Evolutionary conservation across 1,284 basidiomycete genomes (phyloP).

Genomic region (Marasmius sp.): DNA sequence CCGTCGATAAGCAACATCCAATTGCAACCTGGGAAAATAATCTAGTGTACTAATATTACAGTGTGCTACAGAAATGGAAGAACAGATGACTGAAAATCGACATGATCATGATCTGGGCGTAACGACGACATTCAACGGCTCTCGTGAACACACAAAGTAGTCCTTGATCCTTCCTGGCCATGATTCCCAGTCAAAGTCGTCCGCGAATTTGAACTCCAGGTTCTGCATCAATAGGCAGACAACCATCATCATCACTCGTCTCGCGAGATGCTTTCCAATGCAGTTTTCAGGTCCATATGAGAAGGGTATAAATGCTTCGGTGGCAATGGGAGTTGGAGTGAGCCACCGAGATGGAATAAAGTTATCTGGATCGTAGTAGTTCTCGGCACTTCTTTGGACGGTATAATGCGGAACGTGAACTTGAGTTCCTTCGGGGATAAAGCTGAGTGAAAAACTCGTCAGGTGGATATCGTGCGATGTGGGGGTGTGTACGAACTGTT

Average conservation of each 20-base stretch:
- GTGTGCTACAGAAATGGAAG: too few species aligned
- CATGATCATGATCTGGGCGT: background rate
- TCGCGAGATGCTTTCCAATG: constrained; percentile 12
- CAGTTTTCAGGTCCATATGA: constrained; percentile 13
- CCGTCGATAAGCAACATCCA: too few species aligned
- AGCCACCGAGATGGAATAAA: constrained; percentile 48
- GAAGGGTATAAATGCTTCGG: constrained; percentile 10
- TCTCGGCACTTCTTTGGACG: constrained; percentile 38
- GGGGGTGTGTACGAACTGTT: constrained; percentile 29
- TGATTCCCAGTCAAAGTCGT: constrained; percentile 14
- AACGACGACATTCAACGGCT: background rate
- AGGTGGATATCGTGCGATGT: constrained; percentile 1
- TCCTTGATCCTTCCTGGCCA: constrained; percentile 1
- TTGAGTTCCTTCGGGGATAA: constrained; percentile 48
- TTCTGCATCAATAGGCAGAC: constrained; percentile 7
- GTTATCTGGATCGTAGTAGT: constrained; percentile 37
- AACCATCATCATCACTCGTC: constrained; percentile 13
- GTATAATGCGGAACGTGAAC: constrained; percentile 47
- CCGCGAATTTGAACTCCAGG: constrained; percentile 12
- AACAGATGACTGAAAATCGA: too few species aligned
- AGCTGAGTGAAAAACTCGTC: constrained; percentile 28
- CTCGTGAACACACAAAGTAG: constrained; percentile 2
- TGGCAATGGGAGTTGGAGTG: constrained; percentile 23
- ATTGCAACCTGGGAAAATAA: too few species aligned
- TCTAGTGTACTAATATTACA: too few species aligned